Base-by-base conservation (phyloP, 352 stramenopile species). In the Pythium phragmitis region DNA sequence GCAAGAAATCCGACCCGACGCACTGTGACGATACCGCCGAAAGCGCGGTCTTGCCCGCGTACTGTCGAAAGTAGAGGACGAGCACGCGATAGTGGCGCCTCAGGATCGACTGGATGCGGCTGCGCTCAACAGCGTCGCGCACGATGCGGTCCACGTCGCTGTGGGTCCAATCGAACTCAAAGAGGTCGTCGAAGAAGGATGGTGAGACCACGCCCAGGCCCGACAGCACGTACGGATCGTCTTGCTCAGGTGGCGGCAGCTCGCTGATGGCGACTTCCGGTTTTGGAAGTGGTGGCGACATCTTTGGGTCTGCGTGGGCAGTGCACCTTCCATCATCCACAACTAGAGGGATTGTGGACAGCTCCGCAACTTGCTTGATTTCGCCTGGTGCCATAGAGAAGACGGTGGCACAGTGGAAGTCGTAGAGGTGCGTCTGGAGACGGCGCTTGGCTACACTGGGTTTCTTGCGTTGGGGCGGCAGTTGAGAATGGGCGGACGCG, bases 31-130 rank as follows among this genome's bases (percentile, higher is more conserved):
- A 23, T 16, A 19, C 2, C 7, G 16, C 16, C 3, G 33, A 19
- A 2, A 81, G 68, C 4, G 62, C 61, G 0, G 62, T 42, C 48
- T 70, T 74, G 19, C 67, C 81, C 13, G 79, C 75, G 55, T 84
- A 85, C 46, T 75, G 77, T 16, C 80, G 79, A 68, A 88, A 89
- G 65, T 85, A 87, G 64, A 79, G 79, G 16, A 89, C 63, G 41
- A 91, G 30, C 28, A 88, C 75, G 28, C 82, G 82, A 55, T 88
- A 88, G 45, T 63, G 68, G n/a, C 36, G 68, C 34, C 71, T 65
- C 7, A 91, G 42, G 12, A 78, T 71, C 16, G 34, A 26, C 19
- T 74, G 67, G 48, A 89, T 89, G 28, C 82, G 79, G 30, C 80
- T 77, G 19, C 80, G 74, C 68, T 91, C 82, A 6, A 89, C 82